These are phyloP conservation scores for Psilocybe cubensis DNA, from an alignment of 768 basidiomycete species.

Conservation along the genomic window DNA sequence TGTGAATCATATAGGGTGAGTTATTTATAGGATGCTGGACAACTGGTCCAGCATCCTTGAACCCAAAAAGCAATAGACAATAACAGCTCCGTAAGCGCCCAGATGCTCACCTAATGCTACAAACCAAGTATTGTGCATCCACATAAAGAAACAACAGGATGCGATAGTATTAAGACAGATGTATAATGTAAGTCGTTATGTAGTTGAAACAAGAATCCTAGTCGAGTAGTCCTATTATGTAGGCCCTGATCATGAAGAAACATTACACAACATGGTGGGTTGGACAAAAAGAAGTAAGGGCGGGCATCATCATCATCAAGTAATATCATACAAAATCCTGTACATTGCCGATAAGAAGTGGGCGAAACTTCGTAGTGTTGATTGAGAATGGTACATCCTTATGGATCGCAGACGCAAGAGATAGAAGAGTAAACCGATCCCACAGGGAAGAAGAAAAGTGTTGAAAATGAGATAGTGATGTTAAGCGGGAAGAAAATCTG, in stretches of 20 bases:
- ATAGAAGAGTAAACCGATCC: neutral
- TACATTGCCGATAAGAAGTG: neutral
- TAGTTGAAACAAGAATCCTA: neutral
- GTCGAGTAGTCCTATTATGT: neutral
- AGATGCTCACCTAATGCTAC: too few relatives aligned
- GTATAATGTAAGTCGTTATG: neutral
- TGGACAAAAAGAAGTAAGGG: neutral
- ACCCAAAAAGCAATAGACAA: too few relatives aligned
- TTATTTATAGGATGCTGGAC: too few relatives aligned
- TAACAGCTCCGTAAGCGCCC: too few relatives aligned
- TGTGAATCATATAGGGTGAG: too few relatives aligned
- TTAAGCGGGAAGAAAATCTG: neutral
- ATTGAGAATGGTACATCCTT: neutral
- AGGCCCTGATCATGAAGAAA: neutral
- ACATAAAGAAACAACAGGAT: too few relatives aligned
- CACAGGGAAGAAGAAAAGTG: neutral
- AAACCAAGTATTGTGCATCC: too few relatives aligned
- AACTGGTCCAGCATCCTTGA: too few relatives aligned
- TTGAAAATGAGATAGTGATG: neutral
- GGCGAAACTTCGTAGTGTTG: neutral
- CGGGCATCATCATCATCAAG: neutral
- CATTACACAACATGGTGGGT: neutral
- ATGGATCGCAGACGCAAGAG: neutral
- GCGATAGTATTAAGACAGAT: neutral
- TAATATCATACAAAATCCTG: neutral